These are phyloP conservation scores for Yamadazyma paraphyllophila DNA, from an alignment of 805 yeast species.

Conservation along the genomic window DNA sequence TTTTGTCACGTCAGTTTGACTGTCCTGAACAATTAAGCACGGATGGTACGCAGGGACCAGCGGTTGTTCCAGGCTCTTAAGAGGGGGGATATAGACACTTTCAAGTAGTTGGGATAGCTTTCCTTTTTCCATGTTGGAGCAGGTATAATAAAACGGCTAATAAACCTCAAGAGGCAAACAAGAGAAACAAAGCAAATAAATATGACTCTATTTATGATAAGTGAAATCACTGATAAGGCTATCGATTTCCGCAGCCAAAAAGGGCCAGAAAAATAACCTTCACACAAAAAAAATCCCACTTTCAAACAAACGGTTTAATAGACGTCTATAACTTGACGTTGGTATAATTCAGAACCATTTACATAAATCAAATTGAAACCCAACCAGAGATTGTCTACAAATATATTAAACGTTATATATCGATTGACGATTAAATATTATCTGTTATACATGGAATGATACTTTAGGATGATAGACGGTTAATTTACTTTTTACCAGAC, in stretches of 20 bases:
- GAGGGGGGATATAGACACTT: constrained; percentile 49
- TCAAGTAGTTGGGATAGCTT: constrained; percentile 36
- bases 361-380: not conserved
- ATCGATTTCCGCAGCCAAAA: too few species aligned
- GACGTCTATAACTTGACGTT: too few species aligned
- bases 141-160: not conserved
- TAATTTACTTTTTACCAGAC: constrained; percentile 30
- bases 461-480: not conserved
- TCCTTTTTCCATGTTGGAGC: constrained; percentile 39
- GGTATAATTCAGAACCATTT: too few species aligned
- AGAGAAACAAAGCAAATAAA: not conserved
- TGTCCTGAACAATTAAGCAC: constrained; percentile 56
- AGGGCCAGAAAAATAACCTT: too few species aligned
- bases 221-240: too few species aligned
- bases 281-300: too few species aligned
- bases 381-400: constrained; percentile 3
- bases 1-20: constrained; percentile 46
- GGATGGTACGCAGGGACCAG: constrained; percentile 53
- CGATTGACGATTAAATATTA: constrained; percentile 11
- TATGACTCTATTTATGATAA: too few species aligned
- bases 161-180: not conserved
- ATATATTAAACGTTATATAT: constrained; percentile 10
- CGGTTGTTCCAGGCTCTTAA: constrained; percentile 15
- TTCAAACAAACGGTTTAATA: too few species aligned
- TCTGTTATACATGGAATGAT: constrained; percentile 10